phyloP scores from a whole-genome alignment of 371 early-diverging fungal species.

The Mortierella sp. region DNA sequence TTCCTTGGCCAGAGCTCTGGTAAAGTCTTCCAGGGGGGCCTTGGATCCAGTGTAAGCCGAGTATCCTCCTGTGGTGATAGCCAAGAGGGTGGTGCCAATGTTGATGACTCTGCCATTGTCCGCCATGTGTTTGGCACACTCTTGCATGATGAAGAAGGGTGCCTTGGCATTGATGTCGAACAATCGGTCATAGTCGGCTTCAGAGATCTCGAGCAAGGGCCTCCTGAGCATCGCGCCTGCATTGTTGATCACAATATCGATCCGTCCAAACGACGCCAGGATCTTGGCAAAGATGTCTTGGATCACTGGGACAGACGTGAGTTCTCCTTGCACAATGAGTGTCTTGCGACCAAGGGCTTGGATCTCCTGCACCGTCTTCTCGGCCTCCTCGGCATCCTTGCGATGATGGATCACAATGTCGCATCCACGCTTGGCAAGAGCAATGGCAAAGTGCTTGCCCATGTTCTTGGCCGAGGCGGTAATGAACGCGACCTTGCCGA shows the following conservation, averaged over 20 bases:
- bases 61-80: conserved; percentile 47
- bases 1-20: conserved; percentile 52
- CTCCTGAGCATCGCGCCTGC: conserved; percentile 56
- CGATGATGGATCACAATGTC: conserved; percentile 67
- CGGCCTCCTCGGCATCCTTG: conserved; percentile 57
- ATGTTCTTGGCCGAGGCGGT: conserved; percentile 57
- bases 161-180: conserved; percentile 53
- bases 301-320: conserved; percentile 44
- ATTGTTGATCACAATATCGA: conserved; percentile 71
- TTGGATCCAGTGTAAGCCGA: conserved; percentile 55
- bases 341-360: conserved; percentile 59
- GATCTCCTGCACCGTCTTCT: conserved; percentile 57
- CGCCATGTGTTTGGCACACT: conserved; percentile 47
- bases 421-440: conserved; percentile 60
- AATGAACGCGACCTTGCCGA: conserved; percentile 53
- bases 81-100: conserved; percentile 45
- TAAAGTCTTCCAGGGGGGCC: conserved; percentile 53
- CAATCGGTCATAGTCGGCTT: conserved; percentile 41
- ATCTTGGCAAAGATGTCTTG: conserved; percentile 58
- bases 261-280: conserved; percentile 56
- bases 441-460: conserved; percentile 60
- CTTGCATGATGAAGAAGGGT: conserved; percentile 49
- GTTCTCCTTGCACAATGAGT: conserved; percentile 52
- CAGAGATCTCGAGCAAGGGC: conserved; percentile 31
- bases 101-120: conserved; percentile 52